phyloP scores from a whole-genome alignment of 306 rosid species.

The Canavalia ensiformis region DNA sequence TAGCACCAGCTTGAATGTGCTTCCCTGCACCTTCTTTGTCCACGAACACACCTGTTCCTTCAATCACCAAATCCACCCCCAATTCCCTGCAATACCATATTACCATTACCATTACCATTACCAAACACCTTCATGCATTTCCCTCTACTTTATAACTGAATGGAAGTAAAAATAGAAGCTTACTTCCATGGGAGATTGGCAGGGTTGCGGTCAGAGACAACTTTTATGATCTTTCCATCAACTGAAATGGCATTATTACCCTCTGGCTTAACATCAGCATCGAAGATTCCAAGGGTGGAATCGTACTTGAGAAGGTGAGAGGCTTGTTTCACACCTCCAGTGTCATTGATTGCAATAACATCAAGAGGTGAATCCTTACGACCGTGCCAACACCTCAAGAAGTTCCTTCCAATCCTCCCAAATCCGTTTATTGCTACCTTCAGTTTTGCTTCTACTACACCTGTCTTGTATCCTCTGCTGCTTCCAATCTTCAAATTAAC shows the following conservation, averaged over 20 bases:
- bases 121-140: constrained; percentile 17
- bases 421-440: constrained; percentile 97
- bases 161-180: constrained; percentile 36
- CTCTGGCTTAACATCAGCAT: constrained; percentile 89
- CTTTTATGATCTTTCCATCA: constrained; percentile 91
- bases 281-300: constrained; percentile 95
- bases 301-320: constrained; percentile 99
- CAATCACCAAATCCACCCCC: constrained; percentile 91
- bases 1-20: constrained; percentile 94
- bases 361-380: constrained; percentile 96
- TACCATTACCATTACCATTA: not conserved
- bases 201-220: constrained; percentile 89
- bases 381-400: constrained; percentile 99
- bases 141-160: not conserved
- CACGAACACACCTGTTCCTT: constrained; percentile 98
- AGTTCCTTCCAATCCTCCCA: constrained; percentile 96
- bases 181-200: constrained; percentile 90
- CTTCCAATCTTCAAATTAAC: constrained; percentile 62
- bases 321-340: constrained; percentile 97
- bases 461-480: constrained; percentile 71
- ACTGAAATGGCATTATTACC: constrained; percentile 77
- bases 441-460: constrained; percentile 78
- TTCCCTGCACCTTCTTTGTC: constrained; percentile 98
- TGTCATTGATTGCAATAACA: constrained; percentile 91
- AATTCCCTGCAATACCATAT: constrained; percentile 65